A percentile compares a stretch with the other conserved stretches of the same genome.
Conservation (phyloP, 352 stramenopile genomes). For the Albugo laibachii region DNA sequence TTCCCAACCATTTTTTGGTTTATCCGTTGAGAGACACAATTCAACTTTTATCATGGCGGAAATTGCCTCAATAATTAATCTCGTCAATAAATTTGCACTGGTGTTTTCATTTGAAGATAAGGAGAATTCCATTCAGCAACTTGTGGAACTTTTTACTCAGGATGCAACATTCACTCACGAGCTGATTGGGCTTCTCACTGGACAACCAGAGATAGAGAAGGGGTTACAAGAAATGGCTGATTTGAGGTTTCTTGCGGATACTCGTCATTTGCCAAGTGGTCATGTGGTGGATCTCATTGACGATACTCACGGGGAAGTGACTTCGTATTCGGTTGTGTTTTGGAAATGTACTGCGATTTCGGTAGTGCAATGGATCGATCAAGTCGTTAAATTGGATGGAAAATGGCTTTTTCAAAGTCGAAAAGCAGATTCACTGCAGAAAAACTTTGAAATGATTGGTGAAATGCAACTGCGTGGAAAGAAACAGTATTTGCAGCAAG, state of each 20-base stretch:
- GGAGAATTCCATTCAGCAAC: slow-evolving; percentile 40
- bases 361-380: slow-evolving; percentile 63
- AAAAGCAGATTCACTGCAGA: slow-evolving; percentile 56
- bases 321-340: slow-evolving; percentile 49
- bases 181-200: slow-evolving; percentile 41
- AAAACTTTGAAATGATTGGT: slow-evolving; percentile 78
- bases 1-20: no score
- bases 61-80: slow-evolving; percentile 55
- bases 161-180: slow-evolving; percentile 60
- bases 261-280: slow-evolving; percentile 56
- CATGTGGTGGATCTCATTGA: slow-evolving; percentile 50
- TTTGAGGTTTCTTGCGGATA: slow-evolving; percentile 70
- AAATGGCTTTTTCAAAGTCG: slow-evolving; percentile 59
- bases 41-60: slow-evolving; percentile 24
- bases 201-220: slow-evolving; percentile 47
- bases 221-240: slow-evolving; percentile 38
- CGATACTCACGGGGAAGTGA: slow-evolving; percentile 26
- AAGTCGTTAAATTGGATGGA: slow-evolving; percentile 48
- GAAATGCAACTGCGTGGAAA: slow-evolving; percentile 78
- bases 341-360: slow-evolving; percentile 76
- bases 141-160: slow-evolving; percentile 47
- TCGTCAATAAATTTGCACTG: slow-evolving; percentile 67
- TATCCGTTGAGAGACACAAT: no score
- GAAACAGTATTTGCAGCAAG: slow-evolving; percentile 69
- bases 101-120: slow-evolving; percentile 58